Evolutionary conservation across 2,329 filamentous ascomycete genomes (phyloP).

Genomic region (Aschersonia sp.): DNA sequence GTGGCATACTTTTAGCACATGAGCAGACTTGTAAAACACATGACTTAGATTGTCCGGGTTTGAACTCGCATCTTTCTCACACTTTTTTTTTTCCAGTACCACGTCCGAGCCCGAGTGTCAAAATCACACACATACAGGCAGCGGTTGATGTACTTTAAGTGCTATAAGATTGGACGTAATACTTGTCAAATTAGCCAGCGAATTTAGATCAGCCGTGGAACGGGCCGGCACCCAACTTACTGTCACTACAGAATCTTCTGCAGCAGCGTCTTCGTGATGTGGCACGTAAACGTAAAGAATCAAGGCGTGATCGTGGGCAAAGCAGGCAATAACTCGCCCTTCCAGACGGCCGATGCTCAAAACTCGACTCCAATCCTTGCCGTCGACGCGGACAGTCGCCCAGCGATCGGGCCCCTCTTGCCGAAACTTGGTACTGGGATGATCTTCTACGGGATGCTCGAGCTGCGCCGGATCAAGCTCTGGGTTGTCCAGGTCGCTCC

Average conservation of each 20-base stretch:
- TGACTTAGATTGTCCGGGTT: neutral
- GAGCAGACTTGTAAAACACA: neutral
- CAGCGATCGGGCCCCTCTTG: constrained; percentile 67
- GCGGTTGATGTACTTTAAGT: constrained; percentile 6
- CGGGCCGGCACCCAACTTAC: constrained; percentile 27
- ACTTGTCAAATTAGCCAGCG: constrained; percentile 12
- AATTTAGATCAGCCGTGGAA: neutral
- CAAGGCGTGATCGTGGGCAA: constrained; percentile 64
- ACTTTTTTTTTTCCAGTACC: neutral
- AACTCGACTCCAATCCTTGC: constrained; percentile 88
- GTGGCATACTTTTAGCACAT: neutral
- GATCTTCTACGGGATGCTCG: constrained; percentile 56
- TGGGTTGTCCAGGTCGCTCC: constrained; percentile 77
- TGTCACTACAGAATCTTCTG: constrained; percentile 62
- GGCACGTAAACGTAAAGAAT: constrained; percentile 74
- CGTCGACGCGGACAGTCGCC: constrained; percentile 84
- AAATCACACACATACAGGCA: neutral
- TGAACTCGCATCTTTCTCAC: neutral
- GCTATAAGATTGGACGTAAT: constrained; percentile 29
- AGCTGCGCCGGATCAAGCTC: constrained; percentile 69
- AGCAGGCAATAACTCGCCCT: constrained; percentile 84
- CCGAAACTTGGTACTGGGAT: constrained; percentile 69
- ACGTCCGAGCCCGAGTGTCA: no score
- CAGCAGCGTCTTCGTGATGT: constrained; percentile 48
- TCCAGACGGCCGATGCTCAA: constrained; percentile 81